Evolutionary conservation across 176 grass and related monocot species (phyloP).

Genomic region (Raddia distichophylla): DNA sequence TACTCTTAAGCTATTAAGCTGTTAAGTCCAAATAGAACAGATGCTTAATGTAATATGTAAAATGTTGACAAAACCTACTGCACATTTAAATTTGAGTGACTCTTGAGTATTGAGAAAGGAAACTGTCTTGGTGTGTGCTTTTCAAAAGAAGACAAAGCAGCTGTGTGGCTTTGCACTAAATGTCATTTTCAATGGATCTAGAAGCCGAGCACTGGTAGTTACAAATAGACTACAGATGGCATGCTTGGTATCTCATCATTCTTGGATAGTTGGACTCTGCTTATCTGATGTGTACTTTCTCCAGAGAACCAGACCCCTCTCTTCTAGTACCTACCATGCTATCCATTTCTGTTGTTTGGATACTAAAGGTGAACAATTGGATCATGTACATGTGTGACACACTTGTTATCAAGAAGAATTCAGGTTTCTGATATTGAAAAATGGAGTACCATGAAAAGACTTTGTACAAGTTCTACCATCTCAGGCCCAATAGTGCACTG

Average conservation of each 20-base stretch:
- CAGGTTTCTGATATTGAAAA: background rate
- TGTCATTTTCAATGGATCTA: constrained; percentile 46
- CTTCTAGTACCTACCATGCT: constrained; percentile 36
- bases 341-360: background rate
- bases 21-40: too few relatives aligned
- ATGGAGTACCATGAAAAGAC: background rate
- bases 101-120: background rate
- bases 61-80: background rate
- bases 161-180: constrained; percentile 24
- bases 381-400: background rate
- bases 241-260: background rate
- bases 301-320: background rate
- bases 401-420: background rate
- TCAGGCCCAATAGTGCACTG: background rate
- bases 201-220: constrained; percentile 11
- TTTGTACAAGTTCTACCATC: background rate
- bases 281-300: constrained; percentile 22
- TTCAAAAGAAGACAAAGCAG: background rate
- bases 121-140: background rate
- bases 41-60: background rate
- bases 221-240: background rate
- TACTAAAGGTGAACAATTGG: background rate
- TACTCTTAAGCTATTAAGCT: too few relatives aligned
- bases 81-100: background rate
- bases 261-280: constrained; percentile 16